Conservation (phyloP, 257 asterid genomes). For the Orobanche coerulescens region DNA sequence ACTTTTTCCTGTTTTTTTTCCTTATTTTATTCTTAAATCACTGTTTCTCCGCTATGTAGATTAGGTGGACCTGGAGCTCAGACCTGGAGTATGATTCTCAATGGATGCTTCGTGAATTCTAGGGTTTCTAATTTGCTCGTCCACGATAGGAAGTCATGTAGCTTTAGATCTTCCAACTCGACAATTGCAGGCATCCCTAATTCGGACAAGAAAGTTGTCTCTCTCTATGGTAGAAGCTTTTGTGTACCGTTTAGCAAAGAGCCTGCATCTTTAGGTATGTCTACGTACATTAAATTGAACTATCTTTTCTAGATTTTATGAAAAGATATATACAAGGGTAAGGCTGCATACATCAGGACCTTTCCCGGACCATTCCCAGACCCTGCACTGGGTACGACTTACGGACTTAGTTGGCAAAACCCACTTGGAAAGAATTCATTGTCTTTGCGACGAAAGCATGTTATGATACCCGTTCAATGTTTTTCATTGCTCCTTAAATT, state of each 20-base stretch:
- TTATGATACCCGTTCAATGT: background rate
- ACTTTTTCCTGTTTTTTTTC: background rate
- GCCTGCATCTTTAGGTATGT: constrained; percentile 37
- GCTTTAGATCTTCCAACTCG: constrained; percentile 21
- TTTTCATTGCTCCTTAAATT: background rate
- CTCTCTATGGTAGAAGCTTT: constrained; percentile 24
- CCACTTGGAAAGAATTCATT: too few relatives aligned
- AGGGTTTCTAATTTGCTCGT: constrained; percentile 32
- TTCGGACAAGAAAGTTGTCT: constrained; percentile 19
- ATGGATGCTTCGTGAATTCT: constrained; percentile 37
- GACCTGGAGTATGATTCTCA: constrained; percentile 44
- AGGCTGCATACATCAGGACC: too few relatives aligned
- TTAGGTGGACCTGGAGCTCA: constrained; percentile 22
- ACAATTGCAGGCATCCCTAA: constrained; percentile 20
- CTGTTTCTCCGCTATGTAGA: constrained; percentile 8
- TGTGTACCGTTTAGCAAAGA: constrained; percentile 21
- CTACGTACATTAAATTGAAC: background rate
- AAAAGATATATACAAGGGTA: background rate
- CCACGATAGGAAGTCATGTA: constrained; percentile 24
- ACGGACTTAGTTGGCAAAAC: background rate
- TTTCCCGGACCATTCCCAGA: too few relatives aligned
- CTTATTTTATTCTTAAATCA: background rate
- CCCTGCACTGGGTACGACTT: too few relatives aligned
- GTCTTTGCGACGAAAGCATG: background rate
- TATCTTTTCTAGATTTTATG: background rate